Base-by-base conservation (phyloP, 805 yeast genomes). In the Candida pseudofarinosa region DNA sequence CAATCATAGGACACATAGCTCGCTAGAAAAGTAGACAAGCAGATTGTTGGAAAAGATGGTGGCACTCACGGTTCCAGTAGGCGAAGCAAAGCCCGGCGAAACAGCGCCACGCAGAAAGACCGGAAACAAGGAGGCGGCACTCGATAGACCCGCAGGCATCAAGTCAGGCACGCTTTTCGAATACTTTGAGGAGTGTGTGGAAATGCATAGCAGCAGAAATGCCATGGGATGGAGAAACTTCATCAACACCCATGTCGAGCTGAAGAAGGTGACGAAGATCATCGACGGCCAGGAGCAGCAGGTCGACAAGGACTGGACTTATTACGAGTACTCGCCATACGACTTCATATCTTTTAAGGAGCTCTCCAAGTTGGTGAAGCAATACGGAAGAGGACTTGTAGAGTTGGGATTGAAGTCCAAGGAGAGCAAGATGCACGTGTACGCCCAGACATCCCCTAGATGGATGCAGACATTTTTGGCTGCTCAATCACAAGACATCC, bases 391-490 rank as follows among this genome's bases (percentile, higher is more conserved):
- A 45, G 99, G 97, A 48, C 73, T 93, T 44, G 73, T 79, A 40
- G 73, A 80, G 52, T 60, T 85, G 34, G 99, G 98, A 10, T 52
- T 93, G 46, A 55, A 67, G 49, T 88, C 95, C 15, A 60, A 63
- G 19, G 75, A 76, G 50, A 83, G 82, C 51, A 79, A 77, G 52
- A 60, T 91, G 53, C 97, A 89, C 63, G 76, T 91, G 42, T 93
- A 83, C 66, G 97, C 97, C 19, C 65, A 86, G 16, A 93, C 99
- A 12, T 85, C 95, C 13, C 83, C 79, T 43, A 80, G 80, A 58
- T 91, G 98, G 98, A 79, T 91, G 88, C 85, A 87, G 67, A 77
- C 87, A 26, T 91, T 81, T 50, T 63, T 88, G 45, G 96, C 90
- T 13, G 76, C 88, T 41, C 79, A 80, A 54, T 71, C 89, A 40